Base-by-base conservation (phyloP, 768 basidiomycete genomes). In the Tricholoma sp. region DNA sequence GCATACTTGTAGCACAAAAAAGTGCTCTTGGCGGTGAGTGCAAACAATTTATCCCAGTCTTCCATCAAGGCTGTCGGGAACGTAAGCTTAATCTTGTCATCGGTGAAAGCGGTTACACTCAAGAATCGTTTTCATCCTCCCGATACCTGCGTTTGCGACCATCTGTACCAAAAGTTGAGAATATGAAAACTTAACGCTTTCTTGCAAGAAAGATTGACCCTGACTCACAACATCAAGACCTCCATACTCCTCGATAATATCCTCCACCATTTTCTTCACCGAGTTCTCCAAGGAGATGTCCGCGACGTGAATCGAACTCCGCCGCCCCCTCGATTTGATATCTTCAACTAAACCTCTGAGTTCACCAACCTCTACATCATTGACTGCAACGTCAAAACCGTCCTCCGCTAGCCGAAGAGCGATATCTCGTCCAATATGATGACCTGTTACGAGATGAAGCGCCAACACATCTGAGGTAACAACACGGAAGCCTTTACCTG, bases 1-100 rank as follows among this genome's bases (percentile, higher is more conserved):
- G 74, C 74, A 52, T 68, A 65, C 51, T 71, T 70, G 60, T 74
- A 76, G 56, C 72, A 72, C 2, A 74, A 60, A 41, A 75, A 68
- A 0, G 67, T 61, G 1, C 74, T 66, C 6, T 65, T 65, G 13
- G 61, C 63, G 57, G 74, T 75, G 57, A 67, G 57, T 9, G 52
- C 41, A 57, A 73, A 66, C 5, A 63, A 32, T 2, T 42, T 47
- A 24, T 70, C 70, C 48, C 61, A 68, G 20, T 69, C 59, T 11
- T 66, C 63, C 7, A 57, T 17, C 5, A 57, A 39, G 4, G 61
- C 67, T 67, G 39, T 18, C 15, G 15, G 12, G 11, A 13, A 4
- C 13, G 28, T 42, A 39, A 13, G 28, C 11, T 36, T 24, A 37
- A 33, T 24, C 10, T 31, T 28, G 29, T 34, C 28, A 10, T 3